Conservation (phyloP, 805 yeast species). For the Ogataea corticis region DNA sequence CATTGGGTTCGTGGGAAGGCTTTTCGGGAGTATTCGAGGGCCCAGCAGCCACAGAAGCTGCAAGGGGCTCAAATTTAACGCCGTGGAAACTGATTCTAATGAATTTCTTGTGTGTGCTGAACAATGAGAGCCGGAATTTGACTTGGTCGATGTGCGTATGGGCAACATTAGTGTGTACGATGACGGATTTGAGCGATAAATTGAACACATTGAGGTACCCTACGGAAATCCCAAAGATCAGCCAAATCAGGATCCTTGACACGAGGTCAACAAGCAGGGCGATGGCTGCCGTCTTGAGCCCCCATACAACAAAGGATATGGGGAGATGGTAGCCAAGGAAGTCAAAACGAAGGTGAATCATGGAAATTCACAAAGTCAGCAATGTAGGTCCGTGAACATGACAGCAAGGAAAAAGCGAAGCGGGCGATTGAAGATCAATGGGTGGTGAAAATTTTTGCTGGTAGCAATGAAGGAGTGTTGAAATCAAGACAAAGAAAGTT, state of each 20-base stretch:
- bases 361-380: too few relatives aligned
- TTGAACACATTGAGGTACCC: conserved; percentile 32
- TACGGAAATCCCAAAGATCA: conserved; percentile 28
- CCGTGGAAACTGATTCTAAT: conserved; percentile 13
- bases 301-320: background rate
- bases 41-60: background rate
- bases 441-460: too few relatives aligned
- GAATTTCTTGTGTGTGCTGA: conserved; percentile 14
- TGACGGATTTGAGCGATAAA: conserved; percentile 21
- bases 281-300: background rate
- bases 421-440: too few relatives aligned
- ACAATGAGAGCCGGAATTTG: conserved; percentile 13
- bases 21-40: background rate
- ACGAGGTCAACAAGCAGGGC: background rate
- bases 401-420: too few relatives aligned
- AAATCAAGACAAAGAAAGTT: background rate
- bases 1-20: background rate
- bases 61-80: background rate
- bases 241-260: background rate
- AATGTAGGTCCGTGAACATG: too few relatives aligned
- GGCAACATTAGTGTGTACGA: conserved; percentile 8
- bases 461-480: too few relatives aligned
- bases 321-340: background rate
- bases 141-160: conserved; percentile 8
- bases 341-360: too few relatives aligned